Evolutionary conservation across 352 stramenopile species (phyloP), one percentile per base, ranked within the genome.

Genomic region (Pythium volutum): DNA sequence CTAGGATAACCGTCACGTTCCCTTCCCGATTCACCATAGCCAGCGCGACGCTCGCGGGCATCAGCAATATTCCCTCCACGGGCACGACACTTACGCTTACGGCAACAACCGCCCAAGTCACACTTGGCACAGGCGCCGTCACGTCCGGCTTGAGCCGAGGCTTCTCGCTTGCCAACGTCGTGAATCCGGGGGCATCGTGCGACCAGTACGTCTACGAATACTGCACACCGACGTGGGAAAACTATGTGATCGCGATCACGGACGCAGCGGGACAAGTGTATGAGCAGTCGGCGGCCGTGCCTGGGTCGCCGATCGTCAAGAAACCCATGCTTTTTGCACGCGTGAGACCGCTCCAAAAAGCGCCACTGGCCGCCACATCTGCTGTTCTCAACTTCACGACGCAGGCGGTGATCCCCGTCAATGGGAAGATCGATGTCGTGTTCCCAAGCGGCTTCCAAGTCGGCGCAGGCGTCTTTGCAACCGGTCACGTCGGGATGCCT

Each of bases 261-360:
- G 79, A 89, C 53, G 68, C 61, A 22, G 59, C 46, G 11, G 62
- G 54, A 9, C 79, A 85, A 3, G 6, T 77, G 20, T 89, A 80
- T 18, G 76, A 87, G 42, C 27, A 69, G 26, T 68, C 69, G 12
- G 66, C 67, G 1, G 65, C 68, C 9, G 66, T 91, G 20, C 25
- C 74, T 8, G 81, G 79, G 3, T 84, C 76, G 3, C 73, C 71
- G 25, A 86, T 91, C 56, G 66, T 89, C n/a, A 89, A 88, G 64
- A 87, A 84, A 48, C 70, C 69, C 16, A 64, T 91, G 7, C 16
- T 42, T 0, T 87, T 76, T 53, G 81, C 66, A 0, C 75, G 76
- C 34, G 74, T 91, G 16, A 75, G 77, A 8, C 78, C 77, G 0
- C 41, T 75, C 10, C 26, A 74, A 18, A 83, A 76, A 48, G 34